Conservation (phyloP, 169 alveolate genomes). For the Plasmodium adleri region DNA sequence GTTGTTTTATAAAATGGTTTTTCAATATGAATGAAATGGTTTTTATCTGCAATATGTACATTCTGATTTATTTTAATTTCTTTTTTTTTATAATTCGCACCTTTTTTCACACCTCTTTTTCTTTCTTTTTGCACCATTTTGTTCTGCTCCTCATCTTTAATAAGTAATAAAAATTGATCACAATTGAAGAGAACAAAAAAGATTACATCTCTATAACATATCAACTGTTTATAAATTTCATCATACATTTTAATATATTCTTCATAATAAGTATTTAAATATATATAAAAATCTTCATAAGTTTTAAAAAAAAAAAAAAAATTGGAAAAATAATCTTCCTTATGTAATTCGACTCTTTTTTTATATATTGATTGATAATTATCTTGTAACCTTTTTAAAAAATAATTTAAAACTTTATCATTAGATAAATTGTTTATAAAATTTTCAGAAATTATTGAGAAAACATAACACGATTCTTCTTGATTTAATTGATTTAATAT, state of each 20-base stretch:
- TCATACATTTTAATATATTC: conserved; percentile 25
- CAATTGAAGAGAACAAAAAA: conserved; percentile 14
- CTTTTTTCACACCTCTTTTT: not conserved
- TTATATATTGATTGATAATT: conserved; percentile 20
- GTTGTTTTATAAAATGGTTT: no score
- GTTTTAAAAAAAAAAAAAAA: conserved; percentile 14
- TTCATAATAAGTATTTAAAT: conserved; percentile 22
- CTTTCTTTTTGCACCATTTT: not conserved
- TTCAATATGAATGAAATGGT: no score
- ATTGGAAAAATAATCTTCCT: conserved; percentile 24
- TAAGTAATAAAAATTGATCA: not conserved
- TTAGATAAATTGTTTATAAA: conserved; percentile 16
- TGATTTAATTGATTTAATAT: conserved; percentile 2
- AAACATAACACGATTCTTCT: conserved; percentile 11
- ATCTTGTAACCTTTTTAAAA: conserved; percentile 12
- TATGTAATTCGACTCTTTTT: conserved; percentile 8
- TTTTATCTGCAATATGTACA: not conserved
- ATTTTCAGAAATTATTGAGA: conserved; percentile 13
- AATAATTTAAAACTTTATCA: conserved; percentile 11
- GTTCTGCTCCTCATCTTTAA: not conserved
- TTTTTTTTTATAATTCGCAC: not conserved
- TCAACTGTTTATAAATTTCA: conserved; percentile 8
- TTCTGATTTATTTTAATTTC: not conserved
- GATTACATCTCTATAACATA: conserved; percentile 21
- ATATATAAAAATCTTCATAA: conserved; percentile 3